These are phyloP conservation scores for Heliocybe sulcata DNA, from an alignment of 1,284 basidiomycete species.

Conservation along the genomic window DNA sequence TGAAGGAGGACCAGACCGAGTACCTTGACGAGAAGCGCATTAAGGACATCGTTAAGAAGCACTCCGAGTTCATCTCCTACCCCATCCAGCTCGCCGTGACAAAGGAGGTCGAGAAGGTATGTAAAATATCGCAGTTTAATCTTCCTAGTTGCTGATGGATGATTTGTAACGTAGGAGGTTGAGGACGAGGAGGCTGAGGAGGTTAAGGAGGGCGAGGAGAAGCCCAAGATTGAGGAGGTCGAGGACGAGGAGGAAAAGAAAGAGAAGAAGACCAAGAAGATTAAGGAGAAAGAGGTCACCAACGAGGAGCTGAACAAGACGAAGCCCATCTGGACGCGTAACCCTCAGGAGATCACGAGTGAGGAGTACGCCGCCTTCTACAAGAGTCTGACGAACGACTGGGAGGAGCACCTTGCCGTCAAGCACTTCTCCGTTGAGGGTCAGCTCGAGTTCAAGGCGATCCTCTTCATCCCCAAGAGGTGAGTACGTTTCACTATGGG, in stretches of 20 bases:
- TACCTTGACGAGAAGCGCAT: slow-evolving; percentile 99
- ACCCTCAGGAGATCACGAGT: slow-evolving; percentile 86
- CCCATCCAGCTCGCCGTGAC: slow-evolving; percentile 98
- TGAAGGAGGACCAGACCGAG: slow-evolving; percentile 99
- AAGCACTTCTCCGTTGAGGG: slow-evolving; percentile 99
- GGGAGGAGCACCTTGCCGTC: slow-evolving; percentile 98
- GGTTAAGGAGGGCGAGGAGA: slow-evolving; percentile 68
- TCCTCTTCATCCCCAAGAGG: slow-evolving; percentile 96
- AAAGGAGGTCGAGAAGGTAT: slow-evolving; percentile 97
- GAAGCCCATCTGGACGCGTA: slow-evolving; percentile 99
- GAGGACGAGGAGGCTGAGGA: slow-evolving; percentile 68
- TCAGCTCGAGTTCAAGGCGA: slow-evolving; percentile 99
- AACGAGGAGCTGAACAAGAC: slow-evolving; percentile 99
- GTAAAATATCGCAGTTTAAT: not conserved
- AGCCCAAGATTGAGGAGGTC: slow-evolving; percentile 69
- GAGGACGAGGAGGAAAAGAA: slow-evolving; percentile 84
- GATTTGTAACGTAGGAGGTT: slow-evolving; percentile 44
- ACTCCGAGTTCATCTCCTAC: slow-evolving; percentile 99
- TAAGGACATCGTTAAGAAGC: slow-evolving; percentile 99
- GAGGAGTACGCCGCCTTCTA: slow-evolving; percentile 98
- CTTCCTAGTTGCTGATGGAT: slow-evolving; percentile 5
- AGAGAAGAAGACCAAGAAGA: slow-evolving; percentile 96
- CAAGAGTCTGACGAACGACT: slow-evolving; percentile 99
- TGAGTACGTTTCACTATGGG: slow-evolving; percentile 26
- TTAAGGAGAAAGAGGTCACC: slow-evolving; percentile 86